These are phyloP conservation scores for Coemansia sp. DNA, from an alignment of 192 early-diverging fungal species.

Conservation along the genomic window DNA sequence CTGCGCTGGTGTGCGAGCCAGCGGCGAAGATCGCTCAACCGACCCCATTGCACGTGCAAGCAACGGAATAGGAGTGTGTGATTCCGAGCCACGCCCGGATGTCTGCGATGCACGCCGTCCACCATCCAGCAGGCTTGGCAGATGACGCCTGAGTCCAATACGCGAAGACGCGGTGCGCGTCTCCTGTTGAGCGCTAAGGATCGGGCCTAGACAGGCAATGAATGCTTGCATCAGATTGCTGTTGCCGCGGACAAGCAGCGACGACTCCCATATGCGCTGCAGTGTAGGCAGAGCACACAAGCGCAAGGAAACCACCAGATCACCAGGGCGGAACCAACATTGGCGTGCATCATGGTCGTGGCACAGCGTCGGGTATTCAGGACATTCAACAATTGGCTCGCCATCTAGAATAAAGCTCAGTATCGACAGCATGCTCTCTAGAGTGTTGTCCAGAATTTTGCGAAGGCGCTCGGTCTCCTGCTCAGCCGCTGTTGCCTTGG, in stretches of 20 bases:
- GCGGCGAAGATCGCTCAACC: conserved; percentile 16
- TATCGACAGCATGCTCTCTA: conserved; percentile 55
- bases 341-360: conserved; percentile 40
- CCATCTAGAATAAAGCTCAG: conserved; percentile 69
- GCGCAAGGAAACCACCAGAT: conserved; percentile 68
- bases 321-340: conserved; percentile 70
- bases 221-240: conserved; percentile 59
- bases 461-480: conserved; percentile 20
- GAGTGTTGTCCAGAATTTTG: conserved; percentile 29
- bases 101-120: conserved; percentile 12
- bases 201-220: conserved; percentile 61
- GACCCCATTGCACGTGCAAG: conserved; percentile 20
- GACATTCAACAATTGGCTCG: conserved; percentile 72
- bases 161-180: conserved; percentile 1
- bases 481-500: neutral
- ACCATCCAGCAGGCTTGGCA: conserved; percentile 11
- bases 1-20: conserved; percentile 13
- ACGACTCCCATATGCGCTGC: conserved; percentile 62
- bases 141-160: conserved; percentile 26
- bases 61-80: conserved; percentile 35
- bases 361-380: conserved; percentile 43
- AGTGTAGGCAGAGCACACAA: conserved; percentile 61
- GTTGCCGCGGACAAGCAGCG: conserved; percentile 57
- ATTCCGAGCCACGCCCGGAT: conserved; percentile 13
- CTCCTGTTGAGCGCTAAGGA: conserved; percentile 78